These are phyloP conservation scores for Cystofilobasidium capitatum DNA, from an alignment of 768 basidiomycete genomes.

Conservation along the genomic window DNA sequence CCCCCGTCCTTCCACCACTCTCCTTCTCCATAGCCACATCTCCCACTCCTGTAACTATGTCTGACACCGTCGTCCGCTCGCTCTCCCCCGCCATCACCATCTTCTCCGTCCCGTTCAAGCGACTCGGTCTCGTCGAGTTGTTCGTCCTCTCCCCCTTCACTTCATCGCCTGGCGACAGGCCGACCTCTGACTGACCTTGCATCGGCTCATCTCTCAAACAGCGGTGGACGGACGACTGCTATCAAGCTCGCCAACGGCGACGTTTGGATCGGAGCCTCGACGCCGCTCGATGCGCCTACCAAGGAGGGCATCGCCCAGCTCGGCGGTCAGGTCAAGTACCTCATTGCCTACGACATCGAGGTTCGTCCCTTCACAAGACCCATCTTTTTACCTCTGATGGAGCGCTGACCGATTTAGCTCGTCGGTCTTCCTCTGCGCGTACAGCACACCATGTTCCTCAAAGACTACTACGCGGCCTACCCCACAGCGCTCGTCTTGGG, in stretches of 20 bases:
- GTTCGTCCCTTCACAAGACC: too few relatives aligned
- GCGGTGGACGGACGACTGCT: constrained; percentile 72
- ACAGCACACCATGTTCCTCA: constrained; percentile 40
- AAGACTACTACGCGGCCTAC: constrained; percentile 13
- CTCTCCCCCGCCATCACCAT: constrained; percentile 37
- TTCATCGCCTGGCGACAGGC: neutral
- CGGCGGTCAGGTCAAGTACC: constrained; percentile 55
- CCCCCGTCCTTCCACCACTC: neutral
- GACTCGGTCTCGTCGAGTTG: constrained; percentile 27
- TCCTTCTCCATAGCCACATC: neutral
- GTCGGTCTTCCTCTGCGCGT: neutral
- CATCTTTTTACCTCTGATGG: too few relatives aligned
- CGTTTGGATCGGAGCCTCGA: constrained; percentile 76
- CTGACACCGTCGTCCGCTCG: constrained; percentile 20
- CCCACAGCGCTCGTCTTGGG: constrained; percentile 48
- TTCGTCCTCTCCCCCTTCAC: neutral
- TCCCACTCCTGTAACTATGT: constrained; percentile 3
- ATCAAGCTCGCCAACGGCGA: constrained; percentile 57
- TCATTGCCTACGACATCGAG: constrained; percentile 40
- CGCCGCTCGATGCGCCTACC: constrained; percentile 58
- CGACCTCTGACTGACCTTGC: too few relatives aligned
- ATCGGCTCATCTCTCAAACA: neutral
- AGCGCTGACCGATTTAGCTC: too few relatives aligned
- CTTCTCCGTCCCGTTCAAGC: constrained; percentile 41
- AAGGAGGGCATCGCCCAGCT: constrained; percentile 53